Base-by-base conservation (phyloP, 2,329 filamentous ascomycete genomes). In the Coccinonectria pachysandricola region DNA sequence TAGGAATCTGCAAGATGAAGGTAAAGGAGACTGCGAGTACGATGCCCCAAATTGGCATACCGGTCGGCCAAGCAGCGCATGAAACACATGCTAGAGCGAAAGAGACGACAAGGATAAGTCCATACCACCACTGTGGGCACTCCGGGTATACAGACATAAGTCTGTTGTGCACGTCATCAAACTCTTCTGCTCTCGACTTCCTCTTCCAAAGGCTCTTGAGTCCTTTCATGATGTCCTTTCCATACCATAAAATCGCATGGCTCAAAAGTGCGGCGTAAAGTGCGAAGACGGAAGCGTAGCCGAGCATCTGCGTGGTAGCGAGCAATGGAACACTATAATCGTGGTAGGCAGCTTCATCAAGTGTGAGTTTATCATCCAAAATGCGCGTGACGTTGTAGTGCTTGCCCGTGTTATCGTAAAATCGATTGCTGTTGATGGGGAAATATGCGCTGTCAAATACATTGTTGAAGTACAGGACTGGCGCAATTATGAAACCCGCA, bases 121-220 rank as follows among this genome's bases (percentile, higher is more conserved):
- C 22, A 40, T 70, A 70, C 64, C 65, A 70, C 64, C 65, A 68
- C 37, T 68, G 68, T 59, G 7, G 69, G 58, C 27, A 77, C 30
- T 54, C 51, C 3, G 39, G 40, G 21, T 54, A 54, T 1, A 30
- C 38, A 11, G 40, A 26, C 51, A 52, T 54, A 11, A 56, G 39
- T 1, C 47, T 38, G 29, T 52, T 55, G 28, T 56, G 50, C 1
- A 50, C 34, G 14, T 55, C 52, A 9, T 40, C 35, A 27, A 52
- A 52, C 24, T 52, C 43, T 5, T 45, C 60, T 8, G 71, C 65
- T 13, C 36, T 33, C 15, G 34, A 27, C 9, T 43, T 40, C n/a
- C 35, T 35, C 1, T 34, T 29, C 42, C 43, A 54, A 5, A 45
- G 23, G 3, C 45, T 39, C 18, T 38, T 40, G 23, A 54, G 16